Evolutionary conservation across 352 stramenopile genomes (phyloP), one percentile per base, ranked within the genome.

Genomic region (Phytophthora tubulina): DNA sequence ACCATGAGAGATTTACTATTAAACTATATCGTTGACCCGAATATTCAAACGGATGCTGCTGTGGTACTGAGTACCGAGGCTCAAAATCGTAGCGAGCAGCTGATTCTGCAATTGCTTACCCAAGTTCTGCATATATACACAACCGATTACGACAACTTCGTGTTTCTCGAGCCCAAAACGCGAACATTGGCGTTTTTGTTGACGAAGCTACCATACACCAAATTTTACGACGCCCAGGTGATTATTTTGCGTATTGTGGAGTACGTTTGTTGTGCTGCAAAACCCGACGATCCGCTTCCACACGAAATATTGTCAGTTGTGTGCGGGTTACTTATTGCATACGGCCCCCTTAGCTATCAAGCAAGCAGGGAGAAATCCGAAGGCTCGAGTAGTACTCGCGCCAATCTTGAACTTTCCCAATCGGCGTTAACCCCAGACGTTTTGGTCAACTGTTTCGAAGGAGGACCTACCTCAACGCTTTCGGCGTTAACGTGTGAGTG

Each of bases 181-280:
- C 83, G 89, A 71, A 84, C 82, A 6, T 55, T 95, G 21, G 86
- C 86, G 17, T 82, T 92, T 49, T 75, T 93, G 11, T 54, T 94
- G 55, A 88, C 83, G 13, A 92, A 90, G 57, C 59, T 95, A 0
- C 83, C 81, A 5, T 74, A 72, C 31, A 87, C 90, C 3, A 44
- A 36, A 3, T 90, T 84, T 31, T 88, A 83, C 41, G 81, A 91
- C 52, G 80, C 84, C 3, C 78, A 84, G 45, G 75, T 91, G 13
- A 92, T 93, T 62, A 89, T 92, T 7, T 73, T 95, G 27, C 77
- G 84, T 15, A 88, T 92, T 27, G 86, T 91, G n/a, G 85, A 95
- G 62, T 92, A 93, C 42, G 84, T 93, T 9, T 92, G 85, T 51
- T 86, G 79, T 21, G 74, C 81, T 35, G 86, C 83, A 35, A 78